A percentile compares a stretch with the other conserved stretches of the same genome.
Conservation (phyloP, 2,329 filamentous ascomycete genomes). For the Tolypocladium capitatum region DNA sequence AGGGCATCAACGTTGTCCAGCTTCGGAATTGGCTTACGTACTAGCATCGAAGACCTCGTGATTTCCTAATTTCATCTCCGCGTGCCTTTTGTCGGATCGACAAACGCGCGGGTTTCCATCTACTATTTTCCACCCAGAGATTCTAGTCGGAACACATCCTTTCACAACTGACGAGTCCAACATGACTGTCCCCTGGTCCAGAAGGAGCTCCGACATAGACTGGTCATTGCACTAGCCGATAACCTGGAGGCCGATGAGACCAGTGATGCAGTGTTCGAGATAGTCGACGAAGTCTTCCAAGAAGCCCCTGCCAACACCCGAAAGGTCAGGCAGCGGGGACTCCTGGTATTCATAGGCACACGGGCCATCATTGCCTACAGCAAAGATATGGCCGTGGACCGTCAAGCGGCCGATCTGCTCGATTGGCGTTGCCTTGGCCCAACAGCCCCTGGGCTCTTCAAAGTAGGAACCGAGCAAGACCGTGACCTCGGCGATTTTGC, state of each 20-base stretch:
- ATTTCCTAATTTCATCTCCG: neutral
- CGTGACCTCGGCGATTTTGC: neutral
- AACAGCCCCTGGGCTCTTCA: neutral
- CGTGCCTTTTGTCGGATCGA: neutral
- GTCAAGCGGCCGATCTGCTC: neutral
- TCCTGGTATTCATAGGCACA: conserved; percentile 1
- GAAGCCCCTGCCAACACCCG: neutral
- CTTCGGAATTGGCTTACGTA: neutral
- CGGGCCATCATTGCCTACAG: neutral
- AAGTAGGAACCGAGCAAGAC: neutral
- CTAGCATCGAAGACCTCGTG: conserved; percentile 1
- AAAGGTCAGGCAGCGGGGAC: neutral
- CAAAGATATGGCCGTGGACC: conserved; percentile 1
- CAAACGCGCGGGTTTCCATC: neutral
- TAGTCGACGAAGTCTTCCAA: neutral
- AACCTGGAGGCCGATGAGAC: neutral
- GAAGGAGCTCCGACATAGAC: neutral
- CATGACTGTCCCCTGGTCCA: neutral
- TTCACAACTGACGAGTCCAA: neutral
- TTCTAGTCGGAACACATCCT: neutral
- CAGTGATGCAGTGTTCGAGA: neutral
- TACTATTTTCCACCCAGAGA: neutral
- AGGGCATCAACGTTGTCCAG: neutral
- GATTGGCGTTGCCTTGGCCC: neutral
- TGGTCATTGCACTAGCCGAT: neutral